Base-by-base conservation (phyloP, 495 filamentous ascomycete species). In the Pyrenopolyporus hunteri region DNA sequence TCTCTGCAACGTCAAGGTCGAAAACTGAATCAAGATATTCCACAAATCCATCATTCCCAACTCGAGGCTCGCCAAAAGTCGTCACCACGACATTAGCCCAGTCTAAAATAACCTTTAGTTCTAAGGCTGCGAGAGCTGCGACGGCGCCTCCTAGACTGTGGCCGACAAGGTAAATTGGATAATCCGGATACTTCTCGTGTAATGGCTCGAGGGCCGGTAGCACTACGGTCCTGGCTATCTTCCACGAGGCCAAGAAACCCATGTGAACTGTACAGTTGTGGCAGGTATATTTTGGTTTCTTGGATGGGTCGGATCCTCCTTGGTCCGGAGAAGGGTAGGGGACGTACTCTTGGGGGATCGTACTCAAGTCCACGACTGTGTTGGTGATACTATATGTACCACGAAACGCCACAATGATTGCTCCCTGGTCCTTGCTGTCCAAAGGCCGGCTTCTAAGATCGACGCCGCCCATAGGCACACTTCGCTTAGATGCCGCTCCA, bases 101-200 rank as follows among this genome's bases (percentile, higher is more conserved):
- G 78, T 17, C 85, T 69, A 36, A 79, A 63, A 57, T 54, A 25
- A 74, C 60, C 55, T 72, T 71, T 28, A 82, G 48, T 64, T 98
- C 95, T 8, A 97, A 79, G 2, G 83, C 89, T 2, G 92, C 94
- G 6, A 98, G 83, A 2, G 89, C 86, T 1, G 94, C 94, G 0
- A 98, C 91, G 0, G 94, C 95, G 2, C 93, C 94, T 14, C 94
- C 94, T 2, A 98, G 84, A 11, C 90, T 95, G 69, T 98, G 95
- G 0, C 94, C 93, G 13, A 97, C 85, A 1, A 98, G 80, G 3
- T 85, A 83, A 14, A 98, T 73, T 20, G 82, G 72, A 64, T 96
- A 93, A 6, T 82, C 76, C 0, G 90, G 89, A 70, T 93, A 83
- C 33, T 78, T 58, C 53, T 77, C 67, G 4, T 80, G 71, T 2